These are phyloP conservation scores for Backusella tarrabulga DNA, from an alignment of 192 early-diverging fungal species.

Conservation along the genomic window DNA sequence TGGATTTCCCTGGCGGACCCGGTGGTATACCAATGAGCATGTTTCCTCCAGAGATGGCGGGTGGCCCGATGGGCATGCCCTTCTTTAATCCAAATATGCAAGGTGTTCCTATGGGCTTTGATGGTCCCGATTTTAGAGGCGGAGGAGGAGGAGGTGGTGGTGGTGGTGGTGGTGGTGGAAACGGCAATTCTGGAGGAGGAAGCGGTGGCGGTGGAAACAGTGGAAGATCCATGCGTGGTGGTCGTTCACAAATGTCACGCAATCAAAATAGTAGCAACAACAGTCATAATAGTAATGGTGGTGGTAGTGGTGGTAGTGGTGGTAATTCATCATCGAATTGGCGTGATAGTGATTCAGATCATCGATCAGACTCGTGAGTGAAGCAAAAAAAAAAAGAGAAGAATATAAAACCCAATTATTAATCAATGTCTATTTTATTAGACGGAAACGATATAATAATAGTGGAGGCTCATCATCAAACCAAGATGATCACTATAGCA, in stretches of 20 bases:
- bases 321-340: not conserved
- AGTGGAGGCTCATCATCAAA: constrained; percentile 1
- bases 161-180: not conserved
- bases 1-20: constrained; percentile 19
- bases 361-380: constrained; percentile 18
- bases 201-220: not conserved
- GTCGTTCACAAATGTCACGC: not conserved
- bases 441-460: constrained; percentile 11
- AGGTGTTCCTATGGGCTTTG: constrained; percentile 32
- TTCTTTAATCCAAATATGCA: constrained; percentile 36
- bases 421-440: not conserved
- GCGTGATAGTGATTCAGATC: constrained; percentile 7
- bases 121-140: constrained; percentile 21
- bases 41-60: constrained; percentile 38
- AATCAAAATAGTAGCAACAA: not conserved
- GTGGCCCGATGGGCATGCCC: constrained; percentile 30
- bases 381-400: not conserved
- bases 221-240: not conserved
- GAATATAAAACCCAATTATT: too few relatives aligned
- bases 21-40: constrained; percentile 33
- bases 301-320: not conserved
- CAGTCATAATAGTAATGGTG: not conserved
- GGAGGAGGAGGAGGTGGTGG: not conserved
- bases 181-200: not conserved
- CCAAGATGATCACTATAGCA: constrained; percentile 15